Conservation (phyloP, 2,329 filamentous ascomycete genomes). For the Blumeriella jaapii region DNA sequence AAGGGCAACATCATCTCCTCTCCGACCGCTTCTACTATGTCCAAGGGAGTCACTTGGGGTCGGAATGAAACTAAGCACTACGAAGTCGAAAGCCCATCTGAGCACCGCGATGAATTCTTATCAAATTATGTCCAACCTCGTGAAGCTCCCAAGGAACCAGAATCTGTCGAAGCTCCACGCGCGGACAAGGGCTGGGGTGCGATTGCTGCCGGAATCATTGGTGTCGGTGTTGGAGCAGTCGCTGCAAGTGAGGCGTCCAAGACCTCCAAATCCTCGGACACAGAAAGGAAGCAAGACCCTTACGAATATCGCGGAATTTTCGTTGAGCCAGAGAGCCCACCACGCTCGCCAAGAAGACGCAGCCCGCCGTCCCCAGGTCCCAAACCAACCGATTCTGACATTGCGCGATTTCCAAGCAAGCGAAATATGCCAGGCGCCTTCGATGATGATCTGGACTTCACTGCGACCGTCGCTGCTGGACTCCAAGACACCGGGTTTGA, state of each 20-base stretch:
- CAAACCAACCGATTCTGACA: conserved; percentile 34
- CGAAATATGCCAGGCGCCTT: conserved; percentile 52
- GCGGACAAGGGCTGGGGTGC: conserved; percentile 37
- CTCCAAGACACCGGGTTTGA: conserved; percentile 60
- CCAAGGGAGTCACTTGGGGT: conserved; percentile 53
- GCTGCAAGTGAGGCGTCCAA: conserved; percentile 18
- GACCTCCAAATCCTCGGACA: conserved; percentile 11
- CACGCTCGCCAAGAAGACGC: conserved; percentile 20
- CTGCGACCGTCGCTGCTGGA: conserved; percentile 57
- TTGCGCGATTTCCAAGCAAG: conserved; percentile 27
- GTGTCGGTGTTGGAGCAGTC: conserved; percentile 28
- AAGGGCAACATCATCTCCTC: conserved; percentile 34
- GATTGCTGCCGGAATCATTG: conserved; percentile 38
- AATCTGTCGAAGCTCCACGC: conserved; percentile 6
- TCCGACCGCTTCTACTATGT: conserved; percentile 32
- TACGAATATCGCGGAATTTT: conserved; percentile 23
- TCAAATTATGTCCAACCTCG: conserved; percentile 12
- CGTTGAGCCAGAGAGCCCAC: conserved; percentile 20
- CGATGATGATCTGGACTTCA: conserved; percentile 56
- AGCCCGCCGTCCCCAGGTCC: conserved; percentile 43
- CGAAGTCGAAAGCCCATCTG: conserved; percentile 46
- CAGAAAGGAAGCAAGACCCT: conserved; percentile 8
- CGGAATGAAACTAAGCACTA: conserved; percentile 54
- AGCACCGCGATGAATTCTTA: conserved; percentile 23
- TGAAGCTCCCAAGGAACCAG: conserved; percentile 28